Conservation (phyloP, 805 yeast species). For the Starmerella riodocensis region DNA sequence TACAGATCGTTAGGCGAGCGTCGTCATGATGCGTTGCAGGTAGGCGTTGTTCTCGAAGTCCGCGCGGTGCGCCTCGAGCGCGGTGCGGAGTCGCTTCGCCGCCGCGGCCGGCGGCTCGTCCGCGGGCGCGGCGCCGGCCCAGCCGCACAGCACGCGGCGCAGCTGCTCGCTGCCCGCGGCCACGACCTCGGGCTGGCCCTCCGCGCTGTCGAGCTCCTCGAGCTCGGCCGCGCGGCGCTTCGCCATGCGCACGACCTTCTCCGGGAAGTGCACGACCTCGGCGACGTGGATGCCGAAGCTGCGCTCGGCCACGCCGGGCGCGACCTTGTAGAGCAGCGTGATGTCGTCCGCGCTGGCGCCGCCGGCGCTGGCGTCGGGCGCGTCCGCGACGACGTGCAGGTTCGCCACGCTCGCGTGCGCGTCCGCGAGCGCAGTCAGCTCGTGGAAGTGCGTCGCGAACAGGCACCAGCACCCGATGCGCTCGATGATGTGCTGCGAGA, state of each 20-base stretch:
- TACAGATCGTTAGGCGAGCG: too few relatives aligned
- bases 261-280: conserved; percentile 85
- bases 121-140: conserved; percentile 24
- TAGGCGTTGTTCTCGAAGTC: conserved; percentile 17
- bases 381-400: conserved; percentile 72
- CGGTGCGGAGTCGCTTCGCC: conserved; percentile 9
- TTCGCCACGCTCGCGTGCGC: conserved; percentile 51
- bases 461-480: conserved; percentile 64
- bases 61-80: conserved; percentile 2
- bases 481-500: conserved; percentile 68
- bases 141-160: conserved; percentile 33
- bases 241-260: conserved; percentile 85
- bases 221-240: conserved; percentile 83
- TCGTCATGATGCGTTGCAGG: conserved; percentile 7
- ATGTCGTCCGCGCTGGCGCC: conserved; percentile 39
- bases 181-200: conserved; percentile 39
- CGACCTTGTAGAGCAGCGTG: conserved; percentile 84
- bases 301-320: conserved; percentile 87
- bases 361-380: too few relatives aligned
- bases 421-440: conserved; percentile 67
- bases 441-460: conserved; percentile 97
- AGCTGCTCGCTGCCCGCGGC: conserved; percentile 39
- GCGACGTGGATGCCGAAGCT: conserved; percentile 98
- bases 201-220: conserved; percentile 42
- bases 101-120: conserved; percentile 11